Evolutionary conservation across 306 rosid genomes (phyloP), one percentile per base, ranked within the genome.

Genomic region (Rosa rugosa): DNA sequence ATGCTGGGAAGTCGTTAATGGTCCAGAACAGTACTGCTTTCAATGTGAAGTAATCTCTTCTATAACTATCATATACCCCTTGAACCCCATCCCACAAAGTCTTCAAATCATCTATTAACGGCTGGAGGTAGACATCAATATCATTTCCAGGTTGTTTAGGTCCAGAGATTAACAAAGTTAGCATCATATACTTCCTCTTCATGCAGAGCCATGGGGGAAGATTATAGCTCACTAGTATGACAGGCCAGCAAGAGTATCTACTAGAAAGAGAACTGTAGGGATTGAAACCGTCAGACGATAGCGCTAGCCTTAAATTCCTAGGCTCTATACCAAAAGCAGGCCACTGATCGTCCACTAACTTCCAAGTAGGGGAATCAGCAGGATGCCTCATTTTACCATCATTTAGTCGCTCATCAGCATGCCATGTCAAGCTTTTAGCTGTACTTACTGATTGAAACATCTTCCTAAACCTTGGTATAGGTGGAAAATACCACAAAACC

Each of bases 331-430:
- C 23, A 13, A 57, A 75, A 0, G 18, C 16, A 1, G 23, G 69
- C 62, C 42, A 36, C 12, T 42, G 6, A 0, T 11, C 12, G 45
- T 57, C 23, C 38, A 57, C 44, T 14, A n/a, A 18, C 53, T 72
- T 71, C 50, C 77, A 60, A 31, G 45, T 3, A 0, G 64, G 71
- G 0, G 40, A 46, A 27, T 79, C 34, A 0, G 31, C 7, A 7
- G 34, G 75, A 50, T 77, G 80, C 11, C 38, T 47, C 69, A 77
- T 23, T 11, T 46, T 64, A 8, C 22, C 73, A 34, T 77, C 40
- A 2, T 5, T 8, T 12, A 3, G 1, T 13, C 36, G 47, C 9
- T 20, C 11, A 65, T 47, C 17, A 11, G 12, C 27, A 18, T 66
- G 64, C 22, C 47, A 49, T 3, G 64, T 66, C 27, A 75, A 27